Evolutionary conservation across 2,329 filamentous ascomycete genomes (phyloP).

Genomic region (Dactylella cylindrospora): DNA sequence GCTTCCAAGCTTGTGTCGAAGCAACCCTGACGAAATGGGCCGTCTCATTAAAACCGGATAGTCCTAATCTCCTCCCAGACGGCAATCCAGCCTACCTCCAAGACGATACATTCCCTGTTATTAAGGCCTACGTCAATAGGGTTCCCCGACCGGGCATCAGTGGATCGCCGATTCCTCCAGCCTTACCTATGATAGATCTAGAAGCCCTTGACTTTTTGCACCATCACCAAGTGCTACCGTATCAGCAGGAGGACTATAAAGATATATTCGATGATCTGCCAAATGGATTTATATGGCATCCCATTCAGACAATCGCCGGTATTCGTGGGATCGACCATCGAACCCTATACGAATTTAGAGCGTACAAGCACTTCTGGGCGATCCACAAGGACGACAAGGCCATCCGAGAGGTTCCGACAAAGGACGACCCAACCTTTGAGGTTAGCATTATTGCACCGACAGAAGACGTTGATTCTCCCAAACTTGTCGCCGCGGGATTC

Average conservation of each 20-base stretch:
- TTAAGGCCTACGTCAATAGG: slow-evolving; percentile 38
- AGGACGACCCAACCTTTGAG: slow-evolving; percentile 22
- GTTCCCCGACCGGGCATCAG: slow-evolving; percentile 23
- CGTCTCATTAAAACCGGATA: slow-evolving; percentile 7
- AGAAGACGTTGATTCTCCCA: slow-evolving; percentile 1
- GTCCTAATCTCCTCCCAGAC: slow-evolving; percentile 26
- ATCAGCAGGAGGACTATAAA: slow-evolving; percentile 34
- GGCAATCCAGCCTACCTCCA: slow-evolving; percentile 36
- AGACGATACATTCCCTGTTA: slow-evolving; percentile 29
- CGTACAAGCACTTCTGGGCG: slow-evolving; percentile 40
- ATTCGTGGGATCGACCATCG: slow-evolving; percentile 33
- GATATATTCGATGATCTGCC: slow-evolving; percentile 25
- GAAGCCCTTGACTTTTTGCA: slow-evolving; percentile 40
- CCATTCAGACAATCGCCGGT: slow-evolving; percentile 31
- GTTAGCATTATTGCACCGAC: slow-evolving; percentile 15
- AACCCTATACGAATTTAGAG: slow-evolving; percentile 30
- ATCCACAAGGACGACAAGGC: slow-evolving; percentile 22
- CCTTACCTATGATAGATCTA: slow-evolving; percentile 30
- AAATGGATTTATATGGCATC: slow-evolving; percentile 41
- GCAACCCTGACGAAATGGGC: slow-evolving; percentile 24
- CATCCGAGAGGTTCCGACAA: slow-evolving; percentile 13
- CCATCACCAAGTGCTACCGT: slow-evolving; percentile 27
- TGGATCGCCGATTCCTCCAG: slow-evolving; percentile 27
- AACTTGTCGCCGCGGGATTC: slow-evolving; percentile 16
- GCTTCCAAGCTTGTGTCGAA: slow-evolving; percentile 27